A percentile compares a stretch with the other conserved stretches of the same genome.
These are phyloP conservation scores for Penicillium psychrosexuale DNA, from an alignment of 2,329 filamentous ascomycete species.

Conservation along the genomic window DNA sequence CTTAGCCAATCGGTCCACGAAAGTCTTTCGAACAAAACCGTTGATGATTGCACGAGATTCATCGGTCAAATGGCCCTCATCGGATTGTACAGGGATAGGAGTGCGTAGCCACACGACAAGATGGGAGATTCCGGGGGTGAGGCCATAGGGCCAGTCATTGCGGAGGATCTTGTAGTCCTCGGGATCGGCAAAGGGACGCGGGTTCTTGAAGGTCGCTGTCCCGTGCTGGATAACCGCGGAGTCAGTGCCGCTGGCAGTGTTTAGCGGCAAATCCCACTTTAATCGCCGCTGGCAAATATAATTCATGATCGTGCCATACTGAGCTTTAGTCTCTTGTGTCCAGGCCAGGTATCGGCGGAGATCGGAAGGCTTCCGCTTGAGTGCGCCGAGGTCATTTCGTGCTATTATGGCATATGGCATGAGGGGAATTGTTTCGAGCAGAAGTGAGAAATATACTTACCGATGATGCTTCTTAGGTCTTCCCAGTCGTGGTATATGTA, in stretches of 20 bases:
- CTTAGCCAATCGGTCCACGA: slow-evolving; percentile 44
- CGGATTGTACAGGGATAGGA: slow-evolving; percentile 46
- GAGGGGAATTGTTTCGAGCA: slow-evolving; percentile 6
- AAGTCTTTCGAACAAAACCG: slow-evolving; percentile 49
- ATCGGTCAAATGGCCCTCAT: slow-evolving; percentile 51
- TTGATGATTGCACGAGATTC: slow-evolving; percentile 50
- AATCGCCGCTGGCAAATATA: slow-evolving; percentile 57
- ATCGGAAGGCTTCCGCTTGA: slow-evolving; percentile 59
- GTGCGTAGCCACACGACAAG: slow-evolving; percentile 58
- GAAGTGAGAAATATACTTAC: slow-evolving; percentile 33
- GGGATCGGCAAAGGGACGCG: slow-evolving; percentile 53
- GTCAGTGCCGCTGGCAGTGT: background rate
- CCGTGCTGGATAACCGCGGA: slow-evolving; percentile 26
- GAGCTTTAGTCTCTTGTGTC: slow-evolving; percentile 53
- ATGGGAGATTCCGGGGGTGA: slow-evolving; percentile 54
- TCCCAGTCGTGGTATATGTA: slow-evolving; percentile 53
- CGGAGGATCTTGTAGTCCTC: slow-evolving; percentile 56
- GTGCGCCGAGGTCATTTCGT: slow-evolving; percentile 52
- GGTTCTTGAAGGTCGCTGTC: slow-evolving; percentile 46
- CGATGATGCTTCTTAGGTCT: slow-evolving; percentile 51
- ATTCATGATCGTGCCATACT: slow-evolving; percentile 55
- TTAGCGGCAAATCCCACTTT: slow-evolving; percentile 45
- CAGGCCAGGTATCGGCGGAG: slow-evolving; percentile 59
- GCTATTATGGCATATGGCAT: slow-evolving; percentile 29
- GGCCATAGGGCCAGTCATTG: slow-evolving; percentile 64